Base-by-base conservation (phyloP, 1,284 basidiomycete genomes). In the Sanghuangporus sanghuang region DNA sequence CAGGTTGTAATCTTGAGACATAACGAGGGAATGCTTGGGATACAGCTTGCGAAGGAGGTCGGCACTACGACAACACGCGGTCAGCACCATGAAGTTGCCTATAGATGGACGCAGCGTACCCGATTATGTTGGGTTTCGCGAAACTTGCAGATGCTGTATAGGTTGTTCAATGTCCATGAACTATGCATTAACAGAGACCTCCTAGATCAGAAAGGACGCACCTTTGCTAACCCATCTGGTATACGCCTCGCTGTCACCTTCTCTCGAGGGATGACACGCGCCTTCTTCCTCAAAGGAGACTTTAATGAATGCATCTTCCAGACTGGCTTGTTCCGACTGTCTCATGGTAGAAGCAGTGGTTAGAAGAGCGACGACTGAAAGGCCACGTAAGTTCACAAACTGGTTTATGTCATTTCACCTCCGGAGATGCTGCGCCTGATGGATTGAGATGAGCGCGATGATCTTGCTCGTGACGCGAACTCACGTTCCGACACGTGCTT, bases 1-100 rank as follows among this genome's bases (percentile, higher is more conserved):
- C 66, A 85, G 69, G 36, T 73, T 71, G 59, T 66, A 73, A 66
- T 85, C 83, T 16, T 74, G 71, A 2, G 85, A 81, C 64, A 82
- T 74, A 4, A 88, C 79, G 35, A 90, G 68, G 27, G 85, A 84
- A 68, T 88, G 79, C 5, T 81, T 78, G 2, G 89, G 86, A 70
- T 90, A 85, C 11, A 86, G 66, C 68, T 79, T 80, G 52, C 79
- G 81, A 52, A 90, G 75, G 32, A 77, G 72, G 63, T 83, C 75
- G 12, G 79, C 77, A n/a, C 86, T 86, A 23, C 23, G 52, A 53
- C 11, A 49, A 27, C 27, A n/a, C 23, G 48, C 16, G 12, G 8
- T n/a, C 40, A 49, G 16, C 36, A 64, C 23, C 53, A 50, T 7
- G 21, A 44, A 56, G 46, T 36, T 16, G 21, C 5, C 54, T 46